Base-by-base conservation (phyloP, 2,329 filamentous ascomycete genomes). In the Ramichloridium luteum region DNA sequence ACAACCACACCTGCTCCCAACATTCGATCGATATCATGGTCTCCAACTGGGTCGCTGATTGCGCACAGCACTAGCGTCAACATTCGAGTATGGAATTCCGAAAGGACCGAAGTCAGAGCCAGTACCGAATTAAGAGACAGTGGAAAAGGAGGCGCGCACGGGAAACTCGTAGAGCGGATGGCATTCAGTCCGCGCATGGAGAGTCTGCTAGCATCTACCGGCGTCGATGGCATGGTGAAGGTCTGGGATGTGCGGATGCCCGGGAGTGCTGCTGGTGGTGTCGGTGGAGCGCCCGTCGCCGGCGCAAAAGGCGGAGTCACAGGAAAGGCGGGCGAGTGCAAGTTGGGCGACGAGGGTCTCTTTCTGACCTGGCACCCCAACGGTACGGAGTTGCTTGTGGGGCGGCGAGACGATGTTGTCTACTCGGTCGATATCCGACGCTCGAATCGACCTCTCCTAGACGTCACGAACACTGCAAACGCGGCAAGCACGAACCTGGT, bases 51-150 rank as follows among this genome's bases (percentile, higher is more conserved):
- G 18, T 80, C 74, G 6, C 65, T 90, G 37, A 75, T 96, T 38
- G 88, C 88, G 1, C 92, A 86, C 1, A 85, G 84, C 3, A 71
- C 78, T 4, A 62, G 67, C 14, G 77, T 83, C 49, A 73, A 70
- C 44, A 58, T 88, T 32, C 74, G 81, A 47, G 77, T 86, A 28
- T 88, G 81, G 81, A 86, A 86, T 44, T 77, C 80, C 1, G 81
- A 88, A 44, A 76, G 78, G 48, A 69, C 75, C 2, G 74, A 79
- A 44, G 72, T 80, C 22, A 77, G 77, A 44, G 75, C 78, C 52
- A 80, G 78, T 6, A 86, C 80, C 0, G 80, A 85, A 49, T 68
- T 86, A 39, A 77, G 76, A 45, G 47, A 49, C 35, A 45, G 46
- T 3, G 46, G 45, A 3, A 41, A 36, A 2, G 23, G 32, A 4